Evolutionary conservation across 2,329 filamentous ascomycete genomes (phyloP).

Genomic region (Ophiocordyceps polyrhachis-furcata): DNA sequence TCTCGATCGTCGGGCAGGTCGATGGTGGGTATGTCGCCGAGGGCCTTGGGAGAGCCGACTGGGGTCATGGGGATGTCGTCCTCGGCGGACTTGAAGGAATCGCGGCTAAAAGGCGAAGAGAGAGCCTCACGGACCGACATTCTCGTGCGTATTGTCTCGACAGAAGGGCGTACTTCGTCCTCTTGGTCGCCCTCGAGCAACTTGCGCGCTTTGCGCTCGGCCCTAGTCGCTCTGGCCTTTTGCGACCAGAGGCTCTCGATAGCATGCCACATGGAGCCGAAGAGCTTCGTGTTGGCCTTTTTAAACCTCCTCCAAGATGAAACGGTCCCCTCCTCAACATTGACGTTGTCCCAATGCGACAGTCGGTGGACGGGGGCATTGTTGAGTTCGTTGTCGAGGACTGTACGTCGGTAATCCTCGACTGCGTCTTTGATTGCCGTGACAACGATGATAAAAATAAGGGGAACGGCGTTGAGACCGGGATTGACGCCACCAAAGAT

Average conservation of each 20-base stretch:
- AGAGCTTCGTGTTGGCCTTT: slow-evolving; percentile 56
- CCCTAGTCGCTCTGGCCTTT: slow-evolving; percentile 28
- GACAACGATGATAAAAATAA: slow-evolving; percentile 79
- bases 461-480: slow-evolving; percentile 70
- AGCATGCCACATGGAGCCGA: slow-evolving; percentile 32
- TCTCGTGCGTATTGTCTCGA: slow-evolving; percentile 17
- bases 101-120: slow-evolving; percentile 33
- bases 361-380: slow-evolving; percentile 89
- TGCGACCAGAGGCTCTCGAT: slow-evolving; percentile 30
- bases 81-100: slow-evolving; percentile 33
- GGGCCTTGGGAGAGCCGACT: slow-evolving; percentile 57
- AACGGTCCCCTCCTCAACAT: slow-evolving; percentile 72
- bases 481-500: slow-evolving; percentile 91
- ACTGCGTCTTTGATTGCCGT: slow-evolving; percentile 90
- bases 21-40: slow-evolving; percentile 18
- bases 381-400: slow-evolving; percentile 84
- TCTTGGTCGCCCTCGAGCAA: slow-evolving; percentile 7
- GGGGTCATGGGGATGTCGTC: slow-evolving; percentile 92
- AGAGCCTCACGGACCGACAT: slow-evolving; percentile 19
- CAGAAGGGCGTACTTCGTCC: slow-evolving; percentile 44
- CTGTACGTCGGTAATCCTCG: slow-evolving; percentile 83
- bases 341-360: slow-evolving; percentile 80
- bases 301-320: slow-evolving; percentile 77
- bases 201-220: slow-evolving; percentile 22
- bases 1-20: slow-evolving; percentile 20